Conservation (phyloP, 2,329 filamentous ascomycete species). For the Diplodia sapinea region DNA sequence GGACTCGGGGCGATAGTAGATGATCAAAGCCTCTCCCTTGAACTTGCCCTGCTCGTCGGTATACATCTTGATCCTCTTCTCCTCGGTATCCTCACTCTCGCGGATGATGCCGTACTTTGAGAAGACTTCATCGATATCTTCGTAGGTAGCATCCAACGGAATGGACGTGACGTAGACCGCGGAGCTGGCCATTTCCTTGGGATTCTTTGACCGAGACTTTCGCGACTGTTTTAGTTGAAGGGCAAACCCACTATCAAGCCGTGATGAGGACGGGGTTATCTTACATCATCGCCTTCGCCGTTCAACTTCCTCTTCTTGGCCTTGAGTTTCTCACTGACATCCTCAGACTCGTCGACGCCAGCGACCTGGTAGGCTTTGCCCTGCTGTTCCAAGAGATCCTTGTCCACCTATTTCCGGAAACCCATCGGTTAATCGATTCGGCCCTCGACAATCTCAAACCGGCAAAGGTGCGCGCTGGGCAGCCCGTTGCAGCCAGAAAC, state of each 20-base stretch:
- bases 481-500: slow-evolving; percentile 35
- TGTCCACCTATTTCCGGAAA: slow-evolving; percentile 59
- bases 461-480: slow-evolving; percentile 12
- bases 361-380: slow-evolving; percentile 65
- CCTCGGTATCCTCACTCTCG: slow-evolving; percentile 88
- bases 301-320: slow-evolving; percentile 17
- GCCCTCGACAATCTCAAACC: slow-evolving; percentile 25
- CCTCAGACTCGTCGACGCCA: slow-evolving; percentile 51
- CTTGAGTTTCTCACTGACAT: slow-evolving; percentile 3
- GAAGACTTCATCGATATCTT: slow-evolving; percentile 84
- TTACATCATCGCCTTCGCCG: slow-evolving; percentile 16
- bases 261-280: slow-evolving; percentile 7
- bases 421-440: slow-evolving; percentile 38
- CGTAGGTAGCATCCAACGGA: slow-evolving; percentile 75
- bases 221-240: slow-evolving; percentile 34
- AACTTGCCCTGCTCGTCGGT: slow-evolving; percentile 79
- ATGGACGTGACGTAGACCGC: slow-evolving; percentile 85
- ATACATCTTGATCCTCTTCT: slow-evolving; percentile 93
- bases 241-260: slow-evolving; percentile 40
- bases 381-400: slow-evolving; percentile 65
- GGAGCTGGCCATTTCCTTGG: slow-evolving; percentile 38
- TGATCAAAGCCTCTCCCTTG: slow-evolving; percentile 90
- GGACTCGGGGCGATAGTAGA: slow-evolving; percentile 95
- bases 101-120: slow-evolving; percentile 90
- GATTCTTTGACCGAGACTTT: slow-evolving; percentile 7